Evolutionary conservation across 306 rosid genomes (phyloP), one percentile per base, ranked within the genome.

Genomic region (Hippophae tibetana): DNA sequence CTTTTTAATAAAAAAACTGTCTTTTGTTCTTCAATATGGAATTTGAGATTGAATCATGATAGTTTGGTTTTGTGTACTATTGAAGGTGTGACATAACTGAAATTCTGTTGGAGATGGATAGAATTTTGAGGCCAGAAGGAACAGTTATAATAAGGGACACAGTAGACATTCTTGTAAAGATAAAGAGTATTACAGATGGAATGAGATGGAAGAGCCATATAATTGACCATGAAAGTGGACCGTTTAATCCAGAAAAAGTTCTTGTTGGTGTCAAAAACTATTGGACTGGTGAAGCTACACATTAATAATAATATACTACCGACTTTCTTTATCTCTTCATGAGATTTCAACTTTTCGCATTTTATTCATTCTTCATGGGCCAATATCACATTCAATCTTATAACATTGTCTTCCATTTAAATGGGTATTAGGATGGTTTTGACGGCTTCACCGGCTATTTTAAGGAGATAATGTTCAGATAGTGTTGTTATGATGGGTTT

Each of bases 51-150:
- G 45, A 42, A 56, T 62, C 5, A 40, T 79, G 50, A 61, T 43
- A 68, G 53, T 63, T 49, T 49, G 12, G 53, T 13, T 13, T 55
- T n/a, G 13, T 31, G 38, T 31, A 31, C 38, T 57, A 13, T 54
- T 65, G 71, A 65, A 88, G 97, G 90, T 92, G 99, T 69, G 84
- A 92, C 73, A 73, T 85, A 13, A 80, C 77, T 50, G 5, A 65
- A 27, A 66, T 93, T 69, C 73, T 93, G 64, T 60, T 93, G 73
- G 97, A 93, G 82, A 86, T 86, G 89, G 99, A 88, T 52, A 93
- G 99, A 72, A 86, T 93, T n/a, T 66, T 93, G 63, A 82, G 99
- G 79, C 95, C 97, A 2, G 99, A 93, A 84, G 97, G 99, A 48
- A 76, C 95, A 0, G 86, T 80, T 10, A 68, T 93, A 72, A 80